phyloP scores from a whole-genome alignment of 2,329 filamentous ascomycete species.

The Zymoseptoria ardabiliae region DNA sequence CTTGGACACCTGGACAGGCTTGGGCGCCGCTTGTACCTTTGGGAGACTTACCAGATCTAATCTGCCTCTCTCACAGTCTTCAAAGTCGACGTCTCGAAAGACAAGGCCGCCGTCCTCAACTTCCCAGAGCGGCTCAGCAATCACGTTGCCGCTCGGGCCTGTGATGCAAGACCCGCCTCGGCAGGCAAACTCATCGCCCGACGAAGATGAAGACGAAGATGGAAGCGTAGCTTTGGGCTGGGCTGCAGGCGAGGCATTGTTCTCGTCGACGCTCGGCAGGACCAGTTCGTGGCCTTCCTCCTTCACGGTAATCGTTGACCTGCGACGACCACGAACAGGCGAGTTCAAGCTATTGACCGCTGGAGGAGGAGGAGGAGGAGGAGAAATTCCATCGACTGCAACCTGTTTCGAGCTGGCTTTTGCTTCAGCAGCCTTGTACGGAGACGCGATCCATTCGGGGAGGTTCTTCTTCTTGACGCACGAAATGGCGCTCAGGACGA shows the following conservation, averaged over 20 bases:
- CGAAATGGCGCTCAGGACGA: constrained; percentile 82
- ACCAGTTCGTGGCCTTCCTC: constrained; percentile 52
- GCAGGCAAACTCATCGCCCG: constrained; percentile 50
- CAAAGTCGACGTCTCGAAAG: constrained; percentile 70
- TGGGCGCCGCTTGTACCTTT: too few relatives aligned
- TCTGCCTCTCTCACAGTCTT: constrained; percentile 75
- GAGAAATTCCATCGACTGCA: background rate
- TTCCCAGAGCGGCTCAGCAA: constrained; percentile 79
- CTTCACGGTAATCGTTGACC: constrained; percentile 34
- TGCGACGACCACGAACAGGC: constrained; percentile 25
- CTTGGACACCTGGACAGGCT: too few relatives aligned
- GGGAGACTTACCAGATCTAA: constrained; percentile 52
- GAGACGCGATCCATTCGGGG: constrained; percentile 48
- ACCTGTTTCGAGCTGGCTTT: background rate
- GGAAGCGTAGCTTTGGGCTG: constrained; percentile 4
- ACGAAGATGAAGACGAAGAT: background rate
- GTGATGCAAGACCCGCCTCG: constrained; percentile 79
- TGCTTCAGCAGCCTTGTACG: constrained; percentile 7
- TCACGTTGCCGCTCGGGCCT: constrained; percentile 68
- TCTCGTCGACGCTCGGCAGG: constrained; percentile 27
- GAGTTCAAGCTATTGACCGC: constrained; percentile 7
- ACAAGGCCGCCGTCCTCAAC: constrained; percentile 59
- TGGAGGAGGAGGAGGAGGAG: background rate
- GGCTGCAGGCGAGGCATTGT: constrained; percentile 5
- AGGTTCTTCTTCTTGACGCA: constrained; percentile 56